Base-by-base conservation (phyloP, 169 alveolate genomes). In the Eimeria sp. region DNA sequence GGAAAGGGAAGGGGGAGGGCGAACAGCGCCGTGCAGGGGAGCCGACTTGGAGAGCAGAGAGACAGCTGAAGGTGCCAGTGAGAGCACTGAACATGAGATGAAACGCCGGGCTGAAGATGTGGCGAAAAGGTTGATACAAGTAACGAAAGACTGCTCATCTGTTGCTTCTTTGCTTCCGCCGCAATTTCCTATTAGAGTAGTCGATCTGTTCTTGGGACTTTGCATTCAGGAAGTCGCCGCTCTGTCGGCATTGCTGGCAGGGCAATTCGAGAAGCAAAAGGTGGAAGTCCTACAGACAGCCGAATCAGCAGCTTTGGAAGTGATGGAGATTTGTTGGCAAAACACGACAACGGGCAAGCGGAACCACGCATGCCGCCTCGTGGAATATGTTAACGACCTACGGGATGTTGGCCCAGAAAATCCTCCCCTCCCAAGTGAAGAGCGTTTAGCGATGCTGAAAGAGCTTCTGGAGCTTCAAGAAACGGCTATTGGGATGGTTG, bases 391-490 rank as follows among this genome's bases (percentile, higher is more conserved):
- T 30, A 22, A 10, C 10, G n/a, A 70, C 4, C 14, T 70, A 13
- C 13, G 80, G 51, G 25, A 4, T n/a, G n/a, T n/a, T n/a, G 30
- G 51, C 51, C 80, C 51, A 25, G 80, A 70, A 0, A 11, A 4
- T 7, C 51, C 51, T 30, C 51, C 80, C 2, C 51, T 70, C 51
- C n/a, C 80, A 27, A 70, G 11, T 70, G 80, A 70, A 11, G 27
- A 30, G 7, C 80, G 80, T 70, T 70, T 30, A 14, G 27, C 9
- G 80, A 70, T 70, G 80, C 25, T 70, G 80, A 6, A 30, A 11
- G 27, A 70, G 51, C 80, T 70, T 70, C 80, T 70, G n/a, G n/a
- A 70, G n/a, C 80, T 70, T 34, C 80, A 70, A 51, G 80, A 70
- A 34, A 70, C 49, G 51, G 80, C 80, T 10, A n/a, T 70, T 30